Conservation (phyloP, 148 eudicot species). For the Heliamphora exappendiculata region DNA sequence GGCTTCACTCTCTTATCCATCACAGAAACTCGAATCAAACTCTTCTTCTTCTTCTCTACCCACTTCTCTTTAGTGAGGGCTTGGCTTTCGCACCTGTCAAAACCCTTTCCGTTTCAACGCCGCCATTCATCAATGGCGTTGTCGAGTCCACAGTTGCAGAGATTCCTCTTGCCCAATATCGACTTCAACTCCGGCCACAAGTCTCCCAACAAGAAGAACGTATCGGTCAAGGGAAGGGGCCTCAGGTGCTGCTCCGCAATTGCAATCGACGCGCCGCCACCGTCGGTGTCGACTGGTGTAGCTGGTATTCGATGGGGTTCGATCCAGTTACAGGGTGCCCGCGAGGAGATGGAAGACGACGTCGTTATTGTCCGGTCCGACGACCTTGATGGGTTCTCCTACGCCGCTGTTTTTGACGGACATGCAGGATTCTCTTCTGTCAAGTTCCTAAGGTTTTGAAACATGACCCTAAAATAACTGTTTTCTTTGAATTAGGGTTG, state of each 20-base stretch:
- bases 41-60: slow-evolving; percentile 21
- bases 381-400: slow-evolving; percentile 53
- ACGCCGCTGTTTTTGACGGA: slow-evolving; percentile 96
- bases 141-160: slow-evolving; percentile 58
- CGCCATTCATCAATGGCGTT: slow-evolving; percentile 69
- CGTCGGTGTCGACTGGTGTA: slow-evolving; percentile 37
- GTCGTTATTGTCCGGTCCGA: slow-evolving; percentile 45
- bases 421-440: slow-evolving; percentile 84
- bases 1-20: slow-evolving; percentile 9
- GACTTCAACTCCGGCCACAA: slow-evolving; percentile 22
- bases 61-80: not conserved
- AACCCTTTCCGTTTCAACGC: slow-evolving; percentile 8
- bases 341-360: slow-evolving; percentile 99
- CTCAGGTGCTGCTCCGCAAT: slow-evolving; percentile 61
- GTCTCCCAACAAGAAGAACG: slow-evolving; percentile 30
- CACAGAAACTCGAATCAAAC: slow-evolving; percentile 32
- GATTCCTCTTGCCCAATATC: slow-evolving; percentile 35
- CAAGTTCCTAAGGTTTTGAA: slow-evolving; percentile 56
- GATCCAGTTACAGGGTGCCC: slow-evolving; percentile 60
- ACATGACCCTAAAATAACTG: not conserved
- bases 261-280: slow-evolving; percentile 67
- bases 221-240: slow-evolving; percentile 14
- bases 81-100: not conserved
- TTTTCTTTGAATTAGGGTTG: not conserved
- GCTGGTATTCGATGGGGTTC: slow-evolving; percentile 72